These are phyloP conservation scores for Clarireedia paspali DNA, from an alignment of 2,329 filamentous ascomycete species.

Conservation along the genomic window DNA sequence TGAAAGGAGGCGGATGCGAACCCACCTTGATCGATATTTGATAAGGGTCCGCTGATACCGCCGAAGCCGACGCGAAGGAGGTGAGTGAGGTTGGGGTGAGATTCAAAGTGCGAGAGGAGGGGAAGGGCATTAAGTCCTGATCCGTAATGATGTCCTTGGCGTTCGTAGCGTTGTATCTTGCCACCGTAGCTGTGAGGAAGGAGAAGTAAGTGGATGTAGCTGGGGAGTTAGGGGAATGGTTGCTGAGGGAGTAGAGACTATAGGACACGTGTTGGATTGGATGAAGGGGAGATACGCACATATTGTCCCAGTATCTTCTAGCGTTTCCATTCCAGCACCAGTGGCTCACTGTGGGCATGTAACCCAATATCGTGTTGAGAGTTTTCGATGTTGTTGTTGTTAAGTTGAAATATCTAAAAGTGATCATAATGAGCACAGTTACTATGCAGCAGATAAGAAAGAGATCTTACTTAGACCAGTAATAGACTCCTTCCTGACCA, in stretches of 20 bases:
- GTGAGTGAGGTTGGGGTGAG: slow-evolving; percentile 39
- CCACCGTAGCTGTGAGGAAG: slow-evolving; percentile 7
- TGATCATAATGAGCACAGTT: background rate
- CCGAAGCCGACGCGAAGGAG: slow-evolving; percentile 47
- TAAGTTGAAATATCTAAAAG: slow-evolving; percentile 39
- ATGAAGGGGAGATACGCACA: slow-evolving; percentile 27
- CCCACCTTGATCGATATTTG: slow-evolving; percentile 47
- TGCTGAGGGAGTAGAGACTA: background rate
- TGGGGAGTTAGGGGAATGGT: no score
- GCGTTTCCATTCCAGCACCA: slow-evolving; percentile 59
- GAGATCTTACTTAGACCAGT: slow-evolving; percentile 37
- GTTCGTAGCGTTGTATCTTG: slow-evolving; percentile 35
- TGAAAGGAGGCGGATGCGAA: slow-evolving; percentile 50
- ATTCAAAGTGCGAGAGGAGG: slow-evolving; percentile 43
- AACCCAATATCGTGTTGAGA: slow-evolving; percentile 46
- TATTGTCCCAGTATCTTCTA: slow-evolving; percentile 36
- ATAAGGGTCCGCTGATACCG: slow-evolving; percentile 43
- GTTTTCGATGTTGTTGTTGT: slow-evolving; percentile 41
- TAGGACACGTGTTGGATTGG: no score
- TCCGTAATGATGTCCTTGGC: slow-evolving; percentile 54
- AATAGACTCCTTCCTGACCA: slow-evolving; percentile 53
- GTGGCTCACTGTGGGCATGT: slow-evolving; percentile 49
- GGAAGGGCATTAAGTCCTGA: slow-evolving; percentile 50
- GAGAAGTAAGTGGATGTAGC: background rate
- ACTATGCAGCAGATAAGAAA: no score